Evolutionary conservation across 257 asterid genomes (phyloP).

Genomic region (Solanum habrochaites): DNA sequence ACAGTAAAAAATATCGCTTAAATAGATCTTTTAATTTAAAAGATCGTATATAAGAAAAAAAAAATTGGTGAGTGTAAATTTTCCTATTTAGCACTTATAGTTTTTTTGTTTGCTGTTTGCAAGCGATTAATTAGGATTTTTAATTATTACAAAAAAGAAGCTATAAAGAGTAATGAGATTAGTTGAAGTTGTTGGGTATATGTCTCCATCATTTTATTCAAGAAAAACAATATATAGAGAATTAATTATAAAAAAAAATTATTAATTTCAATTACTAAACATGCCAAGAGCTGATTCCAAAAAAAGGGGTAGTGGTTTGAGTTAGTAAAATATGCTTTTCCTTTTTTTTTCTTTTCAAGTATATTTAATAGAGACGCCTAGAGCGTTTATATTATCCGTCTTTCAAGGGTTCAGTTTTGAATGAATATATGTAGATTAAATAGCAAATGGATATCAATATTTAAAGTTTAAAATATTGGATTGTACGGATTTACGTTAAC

Average conservation of each 20-base stretch:
- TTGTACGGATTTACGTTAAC: too few relatives aligned
- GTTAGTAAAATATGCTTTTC: conserved; percentile 1
- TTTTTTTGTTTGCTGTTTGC: background rate
- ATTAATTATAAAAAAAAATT: background rate
- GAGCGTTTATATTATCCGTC: background rate
- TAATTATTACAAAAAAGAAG: background rate
- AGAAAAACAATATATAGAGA: background rate
- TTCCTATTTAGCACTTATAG: background rate
- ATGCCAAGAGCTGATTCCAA: conserved; percentile 12
- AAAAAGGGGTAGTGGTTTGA: conserved; percentile 23
- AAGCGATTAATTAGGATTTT: background rate
- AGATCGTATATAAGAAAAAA: background rate
- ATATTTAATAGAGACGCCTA: background rate
- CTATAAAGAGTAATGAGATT: background rate
- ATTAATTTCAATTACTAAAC: conserved; percentile 10
- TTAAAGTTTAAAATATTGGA: too few relatives aligned
- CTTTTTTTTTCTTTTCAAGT: background rate
- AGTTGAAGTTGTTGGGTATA: conserved; percentile 2
- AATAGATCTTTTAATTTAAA: too few relatives aligned
- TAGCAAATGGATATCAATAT: too few relatives aligned
- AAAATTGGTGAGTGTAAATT: background rate
- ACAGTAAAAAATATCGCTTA: background rate
- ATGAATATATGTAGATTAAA: too few relatives aligned
- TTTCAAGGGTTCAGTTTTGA: too few relatives aligned
- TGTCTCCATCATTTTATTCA: background rate